Conservation (phyloP, 257 asterid species). For the Salvia hispanica region DNA sequence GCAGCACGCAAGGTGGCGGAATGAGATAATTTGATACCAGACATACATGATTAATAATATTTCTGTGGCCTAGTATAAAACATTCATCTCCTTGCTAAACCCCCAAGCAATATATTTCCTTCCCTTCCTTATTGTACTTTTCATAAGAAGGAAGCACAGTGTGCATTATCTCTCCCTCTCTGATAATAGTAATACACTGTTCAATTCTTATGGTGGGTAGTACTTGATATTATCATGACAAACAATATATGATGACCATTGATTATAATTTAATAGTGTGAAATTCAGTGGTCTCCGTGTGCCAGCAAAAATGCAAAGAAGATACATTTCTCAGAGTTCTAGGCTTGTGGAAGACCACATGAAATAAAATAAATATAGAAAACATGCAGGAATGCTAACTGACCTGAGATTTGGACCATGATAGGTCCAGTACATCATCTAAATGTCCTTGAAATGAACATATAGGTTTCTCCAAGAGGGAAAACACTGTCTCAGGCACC, state of each 20-base stretch:
- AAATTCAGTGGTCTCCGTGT: neutral
- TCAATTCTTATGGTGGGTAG: constrained; percentile 5
- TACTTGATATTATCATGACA: neutral
- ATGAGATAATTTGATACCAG: neutral
- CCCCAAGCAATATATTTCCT: neutral
- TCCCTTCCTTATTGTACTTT: neutral
- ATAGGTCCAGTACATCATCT: constrained; percentile 87
- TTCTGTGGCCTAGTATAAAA: neutral
- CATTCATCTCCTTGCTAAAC: constrained; percentile 11
- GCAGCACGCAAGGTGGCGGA: neutral
- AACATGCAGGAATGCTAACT: constrained; percentile 34
- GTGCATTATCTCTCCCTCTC: neutral
- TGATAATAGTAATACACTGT: neutral
- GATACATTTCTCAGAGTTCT: constrained; percentile 7
- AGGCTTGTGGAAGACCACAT: constrained; percentile 13
- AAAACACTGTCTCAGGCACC: constrained; percentile 81
- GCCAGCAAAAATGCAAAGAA: constrained; percentile 4
- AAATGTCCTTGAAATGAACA: constrained; percentile 87
- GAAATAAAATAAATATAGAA: neutral
- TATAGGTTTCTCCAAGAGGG: constrained; percentile 79
- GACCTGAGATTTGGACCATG: constrained; percentile 99
- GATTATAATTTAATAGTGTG: constrained; percentile 12
- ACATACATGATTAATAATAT: neutral
- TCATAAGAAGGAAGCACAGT: neutral
- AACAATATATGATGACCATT: constrained; percentile 9